A percentile compares a stretch with the other conserved stretches of the same genome.
Conservation (phyloP, 495 filamentous ascomycete species). For the Daldinia bambusicola region DNA sequence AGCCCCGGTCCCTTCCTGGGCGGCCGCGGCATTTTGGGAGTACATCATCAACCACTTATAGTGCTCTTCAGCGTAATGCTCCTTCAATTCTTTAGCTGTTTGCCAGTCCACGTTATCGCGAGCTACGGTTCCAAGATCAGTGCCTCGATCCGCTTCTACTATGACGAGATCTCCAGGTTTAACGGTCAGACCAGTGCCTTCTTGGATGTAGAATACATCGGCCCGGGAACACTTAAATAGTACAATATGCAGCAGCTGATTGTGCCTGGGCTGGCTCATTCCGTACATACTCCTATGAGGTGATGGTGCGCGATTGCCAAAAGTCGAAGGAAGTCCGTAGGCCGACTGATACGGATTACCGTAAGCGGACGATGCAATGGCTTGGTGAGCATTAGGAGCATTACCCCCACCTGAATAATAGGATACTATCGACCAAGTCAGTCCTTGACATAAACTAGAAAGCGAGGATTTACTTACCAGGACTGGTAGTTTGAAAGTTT, state of each 20-base stretch:
- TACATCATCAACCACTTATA: slow-evolving; percentile 99
- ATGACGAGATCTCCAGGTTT: slow-evolving; percentile 94
- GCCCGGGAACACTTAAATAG: slow-evolving; percentile 94
- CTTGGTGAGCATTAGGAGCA: slow-evolving; percentile 49
- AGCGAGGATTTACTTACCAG: slow-evolving; percentile 46
- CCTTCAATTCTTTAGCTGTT: slow-evolving; percentile 85
- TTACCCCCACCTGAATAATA: slow-evolving; percentile 58
- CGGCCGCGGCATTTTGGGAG: slow-evolving; percentile 75
- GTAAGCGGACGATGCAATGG: slow-evolving; percentile 53
- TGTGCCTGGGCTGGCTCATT: slow-evolving; percentile 74
- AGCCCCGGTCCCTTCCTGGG: slow-evolving; percentile 63
- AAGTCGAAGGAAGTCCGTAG: slow-evolving; percentile 64
- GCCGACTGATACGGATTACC: slow-evolving; percentile 53
- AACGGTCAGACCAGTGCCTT: slow-evolving; percentile 90
- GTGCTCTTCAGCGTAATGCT: slow-evolving; percentile 89
- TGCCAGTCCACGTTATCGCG: slow-evolving; percentile 84
- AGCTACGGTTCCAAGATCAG: slow-evolving; percentile 92
- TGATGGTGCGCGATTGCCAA: slow-evolving; percentile 63
- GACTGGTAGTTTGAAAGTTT: slow-evolving; percentile 48
- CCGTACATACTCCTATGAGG: slow-evolving; percentile 70
- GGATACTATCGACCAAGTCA: slow-evolving; percentile 55
- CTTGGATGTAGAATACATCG: slow-evolving; percentile 96
- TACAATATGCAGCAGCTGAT: slow-evolving; percentile 89
- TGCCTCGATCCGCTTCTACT: slow-evolving; percentile 95
- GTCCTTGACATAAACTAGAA: slow-evolving; percentile 11